phyloP scores from a whole-genome alignment of 2,329 filamentous ascomycete species.

The Aspergillus jensenii region DNA sequence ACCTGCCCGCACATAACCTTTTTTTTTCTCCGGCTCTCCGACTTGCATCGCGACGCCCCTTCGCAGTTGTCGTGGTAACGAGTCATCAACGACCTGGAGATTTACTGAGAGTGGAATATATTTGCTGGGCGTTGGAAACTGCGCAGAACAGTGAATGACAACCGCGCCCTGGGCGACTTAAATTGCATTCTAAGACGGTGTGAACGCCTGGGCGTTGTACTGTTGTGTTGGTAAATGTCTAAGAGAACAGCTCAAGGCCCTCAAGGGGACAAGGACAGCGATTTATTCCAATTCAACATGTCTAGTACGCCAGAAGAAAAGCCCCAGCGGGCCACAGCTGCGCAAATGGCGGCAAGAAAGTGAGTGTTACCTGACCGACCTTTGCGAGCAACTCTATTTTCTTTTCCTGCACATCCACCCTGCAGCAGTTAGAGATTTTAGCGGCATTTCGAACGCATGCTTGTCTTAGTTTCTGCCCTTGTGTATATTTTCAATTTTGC shows the following conservation, averaged over 20 bases:
- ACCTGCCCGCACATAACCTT: background rate
- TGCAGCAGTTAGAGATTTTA: background rate
- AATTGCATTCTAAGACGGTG: conserved; percentile 17
- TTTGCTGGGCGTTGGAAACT: background rate
- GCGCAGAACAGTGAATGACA: conserved; percentile 15
- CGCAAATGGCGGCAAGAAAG: conserved; percentile 56
- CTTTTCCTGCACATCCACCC: conserved; percentile 7
- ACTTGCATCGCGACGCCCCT: conserved; percentile 9
- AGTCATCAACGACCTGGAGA: background rate
- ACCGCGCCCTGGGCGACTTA: conserved; percentile 6
- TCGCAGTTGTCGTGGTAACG: conserved; percentile 13
- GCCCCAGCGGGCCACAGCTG: conserved; percentile 53
- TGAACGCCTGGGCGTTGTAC: conserved; percentile 10
- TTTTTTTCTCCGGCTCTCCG: background rate
- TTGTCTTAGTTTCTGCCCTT: background rate
- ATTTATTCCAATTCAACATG: conserved; percentile 35
- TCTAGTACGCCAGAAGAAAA: conserved; percentile 45
- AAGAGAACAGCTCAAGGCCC: conserved; percentile 39
- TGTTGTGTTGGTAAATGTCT: conserved; percentile 33
- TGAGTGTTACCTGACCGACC: conserved; percentile 42
- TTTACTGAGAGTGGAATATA: conserved; percentile 1
- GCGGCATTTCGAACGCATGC: background rate
- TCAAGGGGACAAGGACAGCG: conserved; percentile 35
- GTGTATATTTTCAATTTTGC: background rate
- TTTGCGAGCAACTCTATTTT: conserved; percentile 14